These are phyloP conservation scores for Hypocrella siamensis DNA, from an alignment of 2,329 filamentous ascomycete genomes.

Conservation along the genomic window DNA sequence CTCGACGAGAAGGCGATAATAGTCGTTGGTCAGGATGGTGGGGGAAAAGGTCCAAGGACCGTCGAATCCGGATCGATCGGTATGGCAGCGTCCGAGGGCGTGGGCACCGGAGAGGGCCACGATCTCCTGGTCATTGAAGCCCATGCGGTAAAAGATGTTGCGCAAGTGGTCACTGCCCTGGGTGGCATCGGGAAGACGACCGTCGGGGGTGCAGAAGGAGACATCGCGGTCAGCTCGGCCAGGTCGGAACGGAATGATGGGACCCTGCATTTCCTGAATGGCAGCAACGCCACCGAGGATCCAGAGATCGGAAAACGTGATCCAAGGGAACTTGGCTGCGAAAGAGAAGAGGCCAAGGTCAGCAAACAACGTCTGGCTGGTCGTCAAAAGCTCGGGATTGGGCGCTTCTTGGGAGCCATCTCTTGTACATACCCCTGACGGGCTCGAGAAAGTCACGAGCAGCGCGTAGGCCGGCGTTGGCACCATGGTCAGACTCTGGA, in stretches of 20 bases:
- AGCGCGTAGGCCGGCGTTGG: constrained; percentile 76
- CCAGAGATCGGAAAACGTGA: constrained; percentile 93
- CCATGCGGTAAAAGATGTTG: constrained; percentile 91
- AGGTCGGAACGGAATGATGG: constrained; percentile 73
- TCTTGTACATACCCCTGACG: constrained; percentile 50
- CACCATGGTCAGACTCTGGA: constrained; percentile 78
- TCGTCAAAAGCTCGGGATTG: neutral
- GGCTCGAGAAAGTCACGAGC: constrained; percentile 90
- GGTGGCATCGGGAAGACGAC: constrained; percentile 65
- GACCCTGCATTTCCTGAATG: constrained; percentile 91
- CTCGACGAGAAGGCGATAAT: constrained; percentile 70
- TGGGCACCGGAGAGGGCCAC: constrained; percentile 79
- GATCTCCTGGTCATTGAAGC: constrained; percentile 94
- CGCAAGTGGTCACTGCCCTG: constrained; percentile 73
- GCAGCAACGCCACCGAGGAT: constrained; percentile 74
- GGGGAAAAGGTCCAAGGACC: constrained; percentile 90
- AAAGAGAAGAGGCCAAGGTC: constrained; percentile 1
- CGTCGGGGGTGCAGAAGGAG: constrained; percentile 80
- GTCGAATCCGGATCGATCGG: constrained; percentile 71
- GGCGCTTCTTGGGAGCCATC: neutral
- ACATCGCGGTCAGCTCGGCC: constrained; percentile 70
- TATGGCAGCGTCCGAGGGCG: constrained; percentile 79
- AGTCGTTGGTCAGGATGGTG: constrained; percentile 88
- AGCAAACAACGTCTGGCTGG: no score
- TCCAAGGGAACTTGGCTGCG: constrained; percentile 69